These are phyloP conservation scores for Marasmius sp. DNA, from an alignment of 1,284 basidiomycete genomes.

Conservation along the genomic window DNA sequence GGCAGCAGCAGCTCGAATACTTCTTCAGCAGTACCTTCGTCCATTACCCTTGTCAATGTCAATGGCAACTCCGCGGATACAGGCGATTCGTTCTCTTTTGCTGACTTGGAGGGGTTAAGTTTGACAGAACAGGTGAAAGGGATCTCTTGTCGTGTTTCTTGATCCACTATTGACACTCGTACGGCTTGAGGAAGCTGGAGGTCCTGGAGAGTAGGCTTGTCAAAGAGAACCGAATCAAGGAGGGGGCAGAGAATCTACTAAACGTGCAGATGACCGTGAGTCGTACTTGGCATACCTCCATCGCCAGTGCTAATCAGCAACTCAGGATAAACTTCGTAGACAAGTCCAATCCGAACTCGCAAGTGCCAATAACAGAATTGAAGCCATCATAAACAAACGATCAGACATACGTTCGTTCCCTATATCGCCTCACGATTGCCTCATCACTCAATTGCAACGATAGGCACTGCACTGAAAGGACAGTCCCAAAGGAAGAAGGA, in stretches of 20 bases:
- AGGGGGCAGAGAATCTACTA: constrained; percentile 83
- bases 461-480: constrained; percentile 39
- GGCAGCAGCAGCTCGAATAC: neutral
- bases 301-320: constrained; percentile 5
- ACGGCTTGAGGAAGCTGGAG: constrained; percentile 49
- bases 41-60: constrained; percentile 12
- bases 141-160: no score
- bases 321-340: constrained; percentile 43
- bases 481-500: constrained; percentile 30
- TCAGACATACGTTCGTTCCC: constrained; percentile 59
- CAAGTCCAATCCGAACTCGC: constrained; percentile 79
- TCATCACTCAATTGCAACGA: constrained; percentile 21
- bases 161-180: neutral
- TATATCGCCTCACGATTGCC: constrained; percentile 1
- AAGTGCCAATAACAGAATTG: constrained; percentile 71
- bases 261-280: constrained; percentile 63
- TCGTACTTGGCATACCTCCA: constrained; percentile 9
- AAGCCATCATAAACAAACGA: constrained; percentile 53
- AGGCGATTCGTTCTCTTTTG: constrained; percentile 28
- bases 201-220: constrained; percentile 66
- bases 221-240: constrained; percentile 76
- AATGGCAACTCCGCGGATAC: neutral
- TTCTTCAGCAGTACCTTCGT: neutral
- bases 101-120: constrained; percentile 47
- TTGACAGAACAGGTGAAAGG: constrained; percentile 41